Evolutionary conservation across 306 rosid genomes (phyloP).

Genomic region (Senna tora): DNA sequence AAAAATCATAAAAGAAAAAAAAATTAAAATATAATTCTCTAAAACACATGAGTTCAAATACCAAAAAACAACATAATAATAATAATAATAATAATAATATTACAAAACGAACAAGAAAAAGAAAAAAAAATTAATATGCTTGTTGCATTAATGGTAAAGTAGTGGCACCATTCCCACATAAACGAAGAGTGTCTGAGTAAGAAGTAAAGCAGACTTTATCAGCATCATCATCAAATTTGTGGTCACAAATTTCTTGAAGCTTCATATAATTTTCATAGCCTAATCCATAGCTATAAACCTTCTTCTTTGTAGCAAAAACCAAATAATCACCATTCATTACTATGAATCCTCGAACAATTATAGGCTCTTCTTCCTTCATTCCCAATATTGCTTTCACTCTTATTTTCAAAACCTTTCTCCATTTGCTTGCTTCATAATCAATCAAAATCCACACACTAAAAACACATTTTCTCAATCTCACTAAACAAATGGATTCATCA

Average conservation of each 20-base stretch:
- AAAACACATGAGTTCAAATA: too few relatives aligned
- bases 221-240: not conserved
- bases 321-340: conserved; percentile 19
- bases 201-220: not conserved
- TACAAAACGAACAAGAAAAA: too few relatives aligned
- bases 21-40: too few relatives aligned
- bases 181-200: conserved; percentile 1
- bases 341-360: not conserved
- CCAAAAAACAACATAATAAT: too few relatives aligned
- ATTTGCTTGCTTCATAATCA: not conserved
- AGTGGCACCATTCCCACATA: not conserved
- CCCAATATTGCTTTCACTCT: conserved; percentile 27
- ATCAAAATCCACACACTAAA: conserved; percentile 32
- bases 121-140: not conserved
- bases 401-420: conserved; percentile 16
- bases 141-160: not conserved
- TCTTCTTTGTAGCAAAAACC: not conserved
- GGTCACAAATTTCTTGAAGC: conserved; percentile 24
- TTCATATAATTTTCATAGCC: not conserved
- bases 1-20: too few relatives aligned
- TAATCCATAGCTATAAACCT: conserved; percentile 36
- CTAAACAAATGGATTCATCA: conserved; percentile 20
- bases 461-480: conserved; percentile 2
- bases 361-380: not conserved
- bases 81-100: too few relatives aligned